Base-by-base conservation (phyloP, 768 basidiomycete genomes). In the Rhodocollybia butyracea region DNA sequence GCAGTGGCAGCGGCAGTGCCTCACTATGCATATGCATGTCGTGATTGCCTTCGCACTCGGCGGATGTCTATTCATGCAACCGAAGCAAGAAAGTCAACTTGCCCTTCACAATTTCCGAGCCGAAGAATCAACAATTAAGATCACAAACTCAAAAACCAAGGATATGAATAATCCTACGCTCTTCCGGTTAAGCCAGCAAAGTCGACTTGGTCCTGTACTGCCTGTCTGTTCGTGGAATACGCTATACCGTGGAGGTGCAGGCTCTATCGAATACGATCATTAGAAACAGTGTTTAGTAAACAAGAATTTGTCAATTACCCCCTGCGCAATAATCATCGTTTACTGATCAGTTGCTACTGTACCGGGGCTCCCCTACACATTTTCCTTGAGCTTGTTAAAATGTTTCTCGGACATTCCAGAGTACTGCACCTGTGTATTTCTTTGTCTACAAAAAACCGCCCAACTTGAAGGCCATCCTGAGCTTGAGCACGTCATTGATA, bases 301-400 rank as follows among this genome's bases (percentile, higher is more conserved):
- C 34, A 21, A 34, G 17, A 50, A 15, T 31, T 26, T 15, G 81
- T 91, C 70, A 64, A 95, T 94, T 32, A 94, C 94, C 7, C 79
- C 78, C 2, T 92, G 94, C 11, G 94, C 92, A 27, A 91, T 77
- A 36, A 99, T 85, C 10, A 94, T 83, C 90, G 98, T 89, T 67
- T 96, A 92, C 67, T 98, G n/a, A n/a, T n/a, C 97, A 10, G 94
- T 96, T 69, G 98, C 96, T 15, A 83, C 81, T 8, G 84, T 73
- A 1, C 94, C 92, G 0, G 91, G 86, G 30, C 87, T 11, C 87
- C 77, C 68, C 86, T 94, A 5, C 93, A 94, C 89, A 98, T 98
- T 5, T 78, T 95, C 98, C 98, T 69, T 98, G 95, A 53, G 98
- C 70, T 68, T 97, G 94, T 72, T 97, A 95, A 0, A 94, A 91